Evolutionary conservation across 805 yeast genomes (phyloP).

Genomic region (Wickerhamomyces chambardii): DNA sequence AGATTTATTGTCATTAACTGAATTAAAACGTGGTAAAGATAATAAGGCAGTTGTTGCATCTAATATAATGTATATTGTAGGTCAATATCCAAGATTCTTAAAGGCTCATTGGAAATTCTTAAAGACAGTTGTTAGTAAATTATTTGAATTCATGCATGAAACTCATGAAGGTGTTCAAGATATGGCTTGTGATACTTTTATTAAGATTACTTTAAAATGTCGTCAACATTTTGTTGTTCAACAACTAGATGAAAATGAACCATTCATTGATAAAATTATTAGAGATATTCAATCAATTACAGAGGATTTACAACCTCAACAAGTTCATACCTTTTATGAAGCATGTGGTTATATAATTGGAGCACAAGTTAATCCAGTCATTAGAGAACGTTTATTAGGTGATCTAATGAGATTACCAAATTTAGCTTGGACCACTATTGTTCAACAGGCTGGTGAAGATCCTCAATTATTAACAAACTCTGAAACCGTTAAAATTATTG

Average conservation of each 20-base stretch:
- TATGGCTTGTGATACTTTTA: conserved; percentile 99
- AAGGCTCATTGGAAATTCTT: conserved; percentile 98
- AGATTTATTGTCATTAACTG: conserved; percentile 85
- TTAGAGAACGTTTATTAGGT: conserved; percentile 60
- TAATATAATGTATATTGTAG: conserved; percentile 99
- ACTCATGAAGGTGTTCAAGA: conserved; percentile 99
- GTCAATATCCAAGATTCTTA: conserved; percentile 95
- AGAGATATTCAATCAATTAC: conserved; percentile 77
- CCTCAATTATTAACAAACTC: conserved; percentile 69
- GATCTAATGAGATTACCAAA: conserved; percentile 90
- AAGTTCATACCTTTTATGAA: conserved; percentile 94
- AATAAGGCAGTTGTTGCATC: conserved; percentile 99
- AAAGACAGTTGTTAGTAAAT: conserved; percentile 90
- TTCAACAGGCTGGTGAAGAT: conserved; percentile 75
- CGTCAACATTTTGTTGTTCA: conserved; percentile 88
- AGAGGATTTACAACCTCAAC: conserved; percentile 92
- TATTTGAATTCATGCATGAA: conserved; percentile 99
- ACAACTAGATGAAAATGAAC: conserved; percentile 80
- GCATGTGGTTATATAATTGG: conserved; percentile 93
- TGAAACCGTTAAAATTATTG: conserved; percentile 86
- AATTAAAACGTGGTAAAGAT: conserved; percentile 94
- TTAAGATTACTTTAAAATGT: conserved; percentile 91
- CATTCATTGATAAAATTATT: conserved; percentile 87
- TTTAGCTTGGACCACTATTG: conserved; percentile 88
- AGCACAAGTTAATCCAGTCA: conserved; percentile 67